Percentiles rank a stretch among this genome's conserved stretches.
Conservation (phyloP, 257 asterid species). For the Solanum bukasovii region DNA sequence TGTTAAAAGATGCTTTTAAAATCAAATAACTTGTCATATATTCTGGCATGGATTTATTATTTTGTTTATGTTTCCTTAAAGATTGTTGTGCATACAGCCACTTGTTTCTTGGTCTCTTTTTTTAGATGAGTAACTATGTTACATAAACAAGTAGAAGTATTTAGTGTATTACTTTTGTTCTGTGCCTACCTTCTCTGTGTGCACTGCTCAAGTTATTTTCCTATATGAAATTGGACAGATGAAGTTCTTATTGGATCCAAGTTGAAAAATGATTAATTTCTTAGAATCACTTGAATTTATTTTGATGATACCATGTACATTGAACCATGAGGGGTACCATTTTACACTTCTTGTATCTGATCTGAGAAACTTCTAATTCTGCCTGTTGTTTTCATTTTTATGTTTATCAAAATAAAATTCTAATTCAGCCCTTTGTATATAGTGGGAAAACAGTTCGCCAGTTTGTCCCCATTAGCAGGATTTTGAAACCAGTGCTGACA, state of each 20-base stretch:
- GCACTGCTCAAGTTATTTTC: not conserved
- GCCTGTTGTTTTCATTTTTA: not conserved
- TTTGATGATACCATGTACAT: not conserved
- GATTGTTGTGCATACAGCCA: not conserved
- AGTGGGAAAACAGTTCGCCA: conserved; percentile 55
- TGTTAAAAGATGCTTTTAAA: not conserved
- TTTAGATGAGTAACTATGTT: not conserved
- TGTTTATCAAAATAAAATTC: not conserved
- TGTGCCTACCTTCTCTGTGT: not conserved
- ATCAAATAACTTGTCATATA: not conserved
- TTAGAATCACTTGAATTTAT: not conserved
- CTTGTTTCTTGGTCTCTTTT: not conserved
- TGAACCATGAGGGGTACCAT: not conserved
- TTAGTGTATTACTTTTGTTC: not conserved
- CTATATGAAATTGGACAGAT: not conserved
- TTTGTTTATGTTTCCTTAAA: not conserved
- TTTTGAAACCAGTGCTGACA: conserved; percentile 72
- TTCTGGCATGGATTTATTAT: not conserved
- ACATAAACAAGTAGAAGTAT: not conserved
- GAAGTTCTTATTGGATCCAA: not conserved
- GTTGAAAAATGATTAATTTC: not conserved
- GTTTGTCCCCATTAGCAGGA: conserved; percentile 61
- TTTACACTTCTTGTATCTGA: not conserved
- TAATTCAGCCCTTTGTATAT: conserved; percentile 9
- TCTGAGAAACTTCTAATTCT: not conserved